These are phyloP conservation scores for Nannizziopsis arthrosporioides DNA, from an alignment of 2,329 filamentous ascomycete genomes.

Conservation along the genomic window DNA sequence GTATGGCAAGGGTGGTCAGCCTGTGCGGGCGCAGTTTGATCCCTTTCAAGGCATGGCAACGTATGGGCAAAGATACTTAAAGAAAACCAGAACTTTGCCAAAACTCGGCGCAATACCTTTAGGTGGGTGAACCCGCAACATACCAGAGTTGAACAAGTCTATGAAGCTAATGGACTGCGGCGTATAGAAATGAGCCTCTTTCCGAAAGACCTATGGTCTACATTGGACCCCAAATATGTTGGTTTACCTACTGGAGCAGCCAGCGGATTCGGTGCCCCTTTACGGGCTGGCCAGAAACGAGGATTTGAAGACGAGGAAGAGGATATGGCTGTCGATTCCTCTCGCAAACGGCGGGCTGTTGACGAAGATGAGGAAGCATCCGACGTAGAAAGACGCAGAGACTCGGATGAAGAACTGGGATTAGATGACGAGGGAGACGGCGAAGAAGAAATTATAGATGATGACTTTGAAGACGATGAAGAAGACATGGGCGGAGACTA, in stretches of 20 bases:
- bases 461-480: conserved; percentile 50
- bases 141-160: not conserved
- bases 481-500: conserved; percentile 50
- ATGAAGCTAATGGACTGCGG: not conserved
- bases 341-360: conserved; percentile 24
- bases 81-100: conserved; percentile 45
- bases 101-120: conserved; percentile 44
- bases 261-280: conserved; percentile 22
- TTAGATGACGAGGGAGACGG: conserved; percentile 35
- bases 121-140: conserved; percentile 33
- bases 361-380: conserved; percentile 26
- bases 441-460: conserved; percentile 45
- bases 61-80: conserved; percentile 47
- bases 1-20: conserved; percentile 34
- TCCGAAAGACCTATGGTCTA: conserved; percentile 46
- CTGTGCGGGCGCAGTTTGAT: conserved; percentile 40
- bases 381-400: conserved; percentile 23
- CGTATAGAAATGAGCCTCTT: conserved; percentile 45
- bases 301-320: conserved; percentile 39
- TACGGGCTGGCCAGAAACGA: conserved; percentile 21
- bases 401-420: conserved; percentile 32
- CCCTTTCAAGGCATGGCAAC: conserved; percentile 52
- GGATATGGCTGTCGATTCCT: conserved; percentile 19
- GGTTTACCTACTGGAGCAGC: conserved; percentile 27
- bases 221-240: conserved; percentile 37